Percentiles rank a stretch among this genome's conserved stretches.
Evolutionary conservation across 768 basidiomycete genomes (phyloP).

Genomic region (Omphalotus guepiniiformis): DNA sequence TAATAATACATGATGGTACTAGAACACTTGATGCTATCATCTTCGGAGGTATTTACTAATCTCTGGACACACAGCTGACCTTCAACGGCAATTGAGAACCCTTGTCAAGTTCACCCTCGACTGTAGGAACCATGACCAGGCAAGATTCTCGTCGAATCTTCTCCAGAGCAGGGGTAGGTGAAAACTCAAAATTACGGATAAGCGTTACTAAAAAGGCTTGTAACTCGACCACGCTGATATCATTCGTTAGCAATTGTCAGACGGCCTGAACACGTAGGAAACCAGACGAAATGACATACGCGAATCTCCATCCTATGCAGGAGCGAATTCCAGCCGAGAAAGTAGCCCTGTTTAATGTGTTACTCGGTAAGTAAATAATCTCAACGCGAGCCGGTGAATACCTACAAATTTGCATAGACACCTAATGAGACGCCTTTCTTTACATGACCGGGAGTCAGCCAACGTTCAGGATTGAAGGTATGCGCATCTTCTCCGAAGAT

Average conservation of each 20-base stretch:
- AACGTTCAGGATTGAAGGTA: constrained; percentile 37
- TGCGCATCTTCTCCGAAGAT: constrained; percentile 40
- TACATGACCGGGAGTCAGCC: constrained; percentile 22
- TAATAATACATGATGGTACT: too few relatives aligned
- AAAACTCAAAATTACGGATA: constrained; percentile 49
- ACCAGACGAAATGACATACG: constrained; percentile 14
- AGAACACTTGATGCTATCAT: too few relatives aligned
- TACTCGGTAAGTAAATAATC: not conserved
- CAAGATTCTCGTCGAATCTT: constrained; percentile 35
- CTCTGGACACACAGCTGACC: constrained; percentile 29
- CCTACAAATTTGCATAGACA: constrained; percentile 31
- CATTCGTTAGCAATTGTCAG: too few relatives aligned
- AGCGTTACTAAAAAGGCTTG: constrained; percentile 59
- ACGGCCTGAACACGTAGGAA: too few relatives aligned
- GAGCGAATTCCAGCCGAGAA: constrained; percentile 22
- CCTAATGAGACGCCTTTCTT: constrained; percentile 26
- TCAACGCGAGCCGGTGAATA: not conserved
- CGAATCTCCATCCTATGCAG: constrained; percentile 27
- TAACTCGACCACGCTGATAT: constrained; percentile 39
- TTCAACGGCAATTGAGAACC: constrained; percentile 36
- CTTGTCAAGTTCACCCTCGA: constrained; percentile 39
- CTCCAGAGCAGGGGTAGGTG: constrained; percentile 31
- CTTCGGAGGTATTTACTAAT: too few relatives aligned
- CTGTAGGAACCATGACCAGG: constrained; percentile 37
- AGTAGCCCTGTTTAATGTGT: constrained; percentile 14